These are phyloP conservation scores for Paspalum notatum DNA, from an alignment of 176 grass and related monocot species.

Conservation along the genomic window DNA sequence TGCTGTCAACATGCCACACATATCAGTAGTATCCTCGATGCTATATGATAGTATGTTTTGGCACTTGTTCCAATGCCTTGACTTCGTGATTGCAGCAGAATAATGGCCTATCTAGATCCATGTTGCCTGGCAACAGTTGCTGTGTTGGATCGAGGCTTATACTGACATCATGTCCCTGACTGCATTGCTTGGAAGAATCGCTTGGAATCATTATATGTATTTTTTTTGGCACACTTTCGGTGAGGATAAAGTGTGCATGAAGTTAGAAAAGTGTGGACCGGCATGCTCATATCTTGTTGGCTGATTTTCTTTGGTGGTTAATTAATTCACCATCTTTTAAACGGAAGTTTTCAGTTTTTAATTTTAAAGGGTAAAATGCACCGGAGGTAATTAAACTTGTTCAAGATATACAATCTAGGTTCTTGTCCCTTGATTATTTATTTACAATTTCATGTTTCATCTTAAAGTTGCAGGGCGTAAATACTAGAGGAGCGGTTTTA, in stretches of 20 bases:
- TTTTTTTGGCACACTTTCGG: background rate
- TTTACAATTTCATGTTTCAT: no score
- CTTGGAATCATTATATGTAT: background rate
- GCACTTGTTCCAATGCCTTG: slow-evolving; percentile 28
- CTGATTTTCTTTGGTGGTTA: background rate
- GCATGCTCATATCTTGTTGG: background rate
- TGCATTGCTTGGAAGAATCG: slow-evolving; percentile 37
- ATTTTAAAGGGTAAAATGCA: no score
- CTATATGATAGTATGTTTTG: slow-evolving; percentile 4
- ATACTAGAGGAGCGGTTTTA: no score
- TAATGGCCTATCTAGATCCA: slow-evolving; percentile 25
- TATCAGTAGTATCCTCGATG: background rate
- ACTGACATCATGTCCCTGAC: slow-evolving; percentile 11
- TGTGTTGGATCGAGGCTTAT: slow-evolving; percentile 1
- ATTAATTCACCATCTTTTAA: background rate
- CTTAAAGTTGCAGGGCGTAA: no score
- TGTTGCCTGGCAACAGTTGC: slow-evolving; percentile 22
- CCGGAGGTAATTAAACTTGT: no score
- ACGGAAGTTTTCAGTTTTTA: no score
- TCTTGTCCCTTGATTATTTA: no score
- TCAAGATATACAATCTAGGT: no score
- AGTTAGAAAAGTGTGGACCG: background rate
- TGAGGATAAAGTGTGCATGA: slow-evolving; percentile 37
- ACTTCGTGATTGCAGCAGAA: slow-evolving; percentile 44
- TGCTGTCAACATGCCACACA: background rate